Evolutionary conservation across 306 rosid genomes (phyloP), one percentile per base, ranked within the genome.

Genomic region (Pyrus pyrifolia): DNA sequence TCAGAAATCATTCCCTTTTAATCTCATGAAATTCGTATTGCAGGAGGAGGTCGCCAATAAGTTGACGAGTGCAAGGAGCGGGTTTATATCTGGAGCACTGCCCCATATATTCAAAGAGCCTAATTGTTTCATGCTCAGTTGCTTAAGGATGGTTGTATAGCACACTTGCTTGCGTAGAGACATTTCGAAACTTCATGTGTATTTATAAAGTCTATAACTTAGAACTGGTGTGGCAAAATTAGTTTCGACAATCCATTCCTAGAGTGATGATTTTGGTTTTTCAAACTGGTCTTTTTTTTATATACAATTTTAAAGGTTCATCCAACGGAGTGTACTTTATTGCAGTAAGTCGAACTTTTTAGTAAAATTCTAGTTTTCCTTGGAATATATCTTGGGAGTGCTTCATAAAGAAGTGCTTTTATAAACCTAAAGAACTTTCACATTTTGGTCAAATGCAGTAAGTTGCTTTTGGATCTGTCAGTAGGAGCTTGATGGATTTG

Each of bases 41-140:
- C 70, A 62, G 78, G 29, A 74, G 78, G 45, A 74, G 78, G 60
- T 74, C 78, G 30, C 78, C 78, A 46, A 19, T 67, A 46, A 45
- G 5, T 45, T 74, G 46, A 74, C 27, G 27, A 60, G 21, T 21
- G 69, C 55, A 62, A 52, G 29, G 27, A 3, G 4, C 2, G 62
- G 33, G 17, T 5, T 14, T 7, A 21, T 33, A 5, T 49, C 55
- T 3, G 29, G 27, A 30, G 49, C 27, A 31, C 49, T 27, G 67
- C 67, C 67, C 5, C 14, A 62, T 60, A 11, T 17, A 51, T 70
- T 25, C 44, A 0, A 11, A 9, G 29, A 4, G 19, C 61, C 10
- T 49, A 10, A n/a, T 70, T 11, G 18, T 59, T 11, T 59, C 17
- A 3, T 63, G 21, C 19, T 63, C n/a, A 6, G 11, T 63, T 63